Conservation (phyloP, 768 basidiomycete species). For the Coprinopsis strossmayeri region DNA sequence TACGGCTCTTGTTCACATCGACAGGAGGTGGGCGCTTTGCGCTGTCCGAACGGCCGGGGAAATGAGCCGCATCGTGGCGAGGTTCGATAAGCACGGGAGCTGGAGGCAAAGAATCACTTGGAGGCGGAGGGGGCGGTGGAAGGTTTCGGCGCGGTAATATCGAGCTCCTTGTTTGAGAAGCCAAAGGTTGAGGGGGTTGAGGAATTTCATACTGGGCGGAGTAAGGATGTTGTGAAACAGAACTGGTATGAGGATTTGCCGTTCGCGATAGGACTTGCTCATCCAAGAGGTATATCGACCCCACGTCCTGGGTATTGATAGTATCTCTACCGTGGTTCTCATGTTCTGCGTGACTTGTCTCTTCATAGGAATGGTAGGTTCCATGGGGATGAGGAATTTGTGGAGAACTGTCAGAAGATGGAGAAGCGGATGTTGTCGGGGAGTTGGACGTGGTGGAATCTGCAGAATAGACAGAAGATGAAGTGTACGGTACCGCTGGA, state of each 20-base stretch:
- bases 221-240: conserved; percentile 43
- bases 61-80: conserved; percentile 19
- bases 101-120: conserved; percentile 52
- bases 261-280: conserved; percentile 26
- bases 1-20: conserved; percentile 1
- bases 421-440: conserved; percentile 39
- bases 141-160: conserved; percentile 42
- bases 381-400: conserved; percentile 28
- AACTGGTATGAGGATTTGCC: conserved; percentile 24
- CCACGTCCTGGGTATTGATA: conserved; percentile 20
- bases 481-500: conserved; percentile 65
- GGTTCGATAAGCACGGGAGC: conserved; percentile 37
- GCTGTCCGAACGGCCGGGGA: conserved; percentile 28
- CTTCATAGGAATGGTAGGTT: conserved; percentile 24
- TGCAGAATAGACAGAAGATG: conserved; percentile 40
- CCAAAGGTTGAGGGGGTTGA: conserved; percentile 18
- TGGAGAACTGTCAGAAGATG: conserved; percentile 42
- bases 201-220: conserved; percentile 38
- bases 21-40: conserved; percentile 21
- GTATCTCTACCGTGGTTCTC: conserved; percentile 3
- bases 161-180: conserved; percentile 25
- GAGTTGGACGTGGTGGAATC: conserved; percentile 48
- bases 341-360: conserved; percentile 20
- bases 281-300: conserved; percentile 37
- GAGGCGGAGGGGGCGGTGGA: conserved; percentile 62